These are phyloP conservation scores for Exophiala dermatitidis DNA, from an alignment of 2,329 filamentous ascomycete genomes.

Conservation along the genomic window DNA sequence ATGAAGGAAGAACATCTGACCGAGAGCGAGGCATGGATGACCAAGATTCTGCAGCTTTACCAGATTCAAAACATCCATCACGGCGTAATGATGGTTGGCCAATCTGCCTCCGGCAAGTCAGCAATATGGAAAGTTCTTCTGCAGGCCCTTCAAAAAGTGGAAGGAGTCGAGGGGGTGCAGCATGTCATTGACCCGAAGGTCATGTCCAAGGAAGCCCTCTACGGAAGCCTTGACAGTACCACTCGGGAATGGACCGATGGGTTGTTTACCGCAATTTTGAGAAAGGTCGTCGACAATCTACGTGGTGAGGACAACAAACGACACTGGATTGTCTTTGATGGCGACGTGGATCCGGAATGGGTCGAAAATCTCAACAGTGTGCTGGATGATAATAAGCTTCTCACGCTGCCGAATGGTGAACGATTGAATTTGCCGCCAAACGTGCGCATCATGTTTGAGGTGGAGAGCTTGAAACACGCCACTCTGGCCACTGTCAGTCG, in stretches of 20 bases:
- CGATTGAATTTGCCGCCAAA: constrained; percentile 90
- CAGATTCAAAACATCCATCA: constrained; percentile 98
- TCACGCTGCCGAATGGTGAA: constrained; percentile 95
- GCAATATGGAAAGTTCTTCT: constrained; percentile 88
- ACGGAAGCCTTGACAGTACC: constrained; percentile 90
- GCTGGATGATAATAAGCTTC: constrained; percentile 94
- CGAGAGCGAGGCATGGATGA: constrained; percentile 92
- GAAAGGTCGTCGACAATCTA: constrained; percentile 97
- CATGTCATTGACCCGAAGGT: constrained; percentile 99
- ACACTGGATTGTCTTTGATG: constrained; percentile 99
- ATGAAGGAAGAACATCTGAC: constrained; percentile 81
- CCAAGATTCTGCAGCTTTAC: constrained; percentile 91
- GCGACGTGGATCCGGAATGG: constrained; percentile 98
- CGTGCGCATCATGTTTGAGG: constrained; percentile 99
- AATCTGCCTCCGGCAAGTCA: constrained; percentile 95
- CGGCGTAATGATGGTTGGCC: constrained; percentile 99
- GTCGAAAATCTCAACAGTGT: constrained; percentile 99
- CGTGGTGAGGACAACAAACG: constrained; percentile 94
- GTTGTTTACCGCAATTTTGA: constrained; percentile 91
- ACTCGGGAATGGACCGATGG: constrained; percentile 99
- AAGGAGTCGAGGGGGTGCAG: constrained; percentile 85
- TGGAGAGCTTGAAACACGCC: constrained; percentile 94
- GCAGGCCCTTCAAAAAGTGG: constrained; percentile 82
- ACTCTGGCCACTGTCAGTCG: constrained; percentile 98
- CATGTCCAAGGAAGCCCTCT: constrained; percentile 98